A percentile compares a stretch with the other conserved stretches of the same genome.
Conservation (phyloP, 768 basidiomycete species). For the Trametes meyenii region DNA sequence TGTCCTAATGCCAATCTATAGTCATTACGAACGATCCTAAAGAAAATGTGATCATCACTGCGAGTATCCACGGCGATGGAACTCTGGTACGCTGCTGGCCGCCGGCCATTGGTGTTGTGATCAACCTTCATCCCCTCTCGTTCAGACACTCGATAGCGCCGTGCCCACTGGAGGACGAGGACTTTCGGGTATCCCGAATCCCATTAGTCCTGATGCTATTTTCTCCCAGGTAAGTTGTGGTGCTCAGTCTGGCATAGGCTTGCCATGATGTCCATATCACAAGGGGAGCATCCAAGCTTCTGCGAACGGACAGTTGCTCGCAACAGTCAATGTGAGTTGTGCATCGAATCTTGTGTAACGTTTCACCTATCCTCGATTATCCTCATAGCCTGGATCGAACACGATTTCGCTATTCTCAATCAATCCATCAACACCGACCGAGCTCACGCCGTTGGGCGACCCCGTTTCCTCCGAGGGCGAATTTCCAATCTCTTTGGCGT, state of each 20-base stretch:
- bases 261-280: no score
- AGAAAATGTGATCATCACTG: no score
- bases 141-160: constrained; percentile 9
- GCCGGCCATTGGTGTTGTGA: no score
- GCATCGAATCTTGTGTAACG: no score
- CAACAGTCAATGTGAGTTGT: constrained; percentile 24
- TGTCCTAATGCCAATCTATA: no score
- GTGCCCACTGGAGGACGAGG: constrained; percentile 26
- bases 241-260: no score
- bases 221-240: constrained; percentile 23
- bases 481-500: constrained; percentile 33
- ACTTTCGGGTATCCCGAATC: constrained; percentile 15
- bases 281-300: constrained; percentile 28
- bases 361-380: no score
- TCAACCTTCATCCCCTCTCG: no score
- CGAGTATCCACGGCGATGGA: no score
- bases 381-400: constrained; percentile 30
- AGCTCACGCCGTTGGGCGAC: constrained; percentile 25
- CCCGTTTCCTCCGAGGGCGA: constrained; percentile 31
- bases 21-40: no score
- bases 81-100: no score
- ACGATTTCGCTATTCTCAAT: constrained; percentile 31
- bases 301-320: constrained; percentile 24
- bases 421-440: constrained; percentile 27
- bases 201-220: constrained; percentile 27